Evolutionary conservation across 306 rosid genomes (phyloP), one percentile per base, ranked within the genome.

Genomic region (Sechiopsis laciniata): DNA sequence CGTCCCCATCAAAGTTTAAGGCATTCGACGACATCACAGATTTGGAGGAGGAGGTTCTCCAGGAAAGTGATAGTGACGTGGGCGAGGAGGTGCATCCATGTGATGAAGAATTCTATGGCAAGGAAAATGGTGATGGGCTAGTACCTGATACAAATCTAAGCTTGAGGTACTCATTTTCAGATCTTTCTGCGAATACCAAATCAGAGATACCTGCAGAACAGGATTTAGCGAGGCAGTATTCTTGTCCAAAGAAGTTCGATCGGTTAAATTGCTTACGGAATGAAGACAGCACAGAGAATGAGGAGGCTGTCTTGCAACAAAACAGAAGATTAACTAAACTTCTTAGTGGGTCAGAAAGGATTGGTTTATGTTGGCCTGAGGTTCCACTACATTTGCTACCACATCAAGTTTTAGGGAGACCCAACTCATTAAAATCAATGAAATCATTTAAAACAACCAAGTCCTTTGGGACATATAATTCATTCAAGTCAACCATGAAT

Each of bases 301-400:
- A 24, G 52, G 63, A 24, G 52, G 63, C 82, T 40, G n/a, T 61
- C 62, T 20, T 82, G 59, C 89, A 56, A 84, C 71, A 62, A 55
- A 73, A 35, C 75, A 80, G 71, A 58, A 84, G 81, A 68, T 83
- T 90, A 78, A 80, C 85, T 59, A 87, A 78, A 85, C 86, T 87
- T 83, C 83, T 87, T 55, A 93, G 97, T 64, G 85, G 88, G 10
- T 62, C 89, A 68, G 97, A 93, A 70, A 90, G 94, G 84, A 86
- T 90, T 77, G 96, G 97, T 78, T 86, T 93, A 80, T 86, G 86
- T 61, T 93, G 98, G 98, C 98, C 98, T 15, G 98, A 93, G 75
- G 89, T 82, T 69, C 97, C 94, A 10, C 69, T 90, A 57, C 83
- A 88, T 83, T 78, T 88, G 83, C 70, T 87, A 37, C 67, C 96